Conservation (phyloP, 1,284 basidiomycete species). For the Prillingera fragicola region DNA sequence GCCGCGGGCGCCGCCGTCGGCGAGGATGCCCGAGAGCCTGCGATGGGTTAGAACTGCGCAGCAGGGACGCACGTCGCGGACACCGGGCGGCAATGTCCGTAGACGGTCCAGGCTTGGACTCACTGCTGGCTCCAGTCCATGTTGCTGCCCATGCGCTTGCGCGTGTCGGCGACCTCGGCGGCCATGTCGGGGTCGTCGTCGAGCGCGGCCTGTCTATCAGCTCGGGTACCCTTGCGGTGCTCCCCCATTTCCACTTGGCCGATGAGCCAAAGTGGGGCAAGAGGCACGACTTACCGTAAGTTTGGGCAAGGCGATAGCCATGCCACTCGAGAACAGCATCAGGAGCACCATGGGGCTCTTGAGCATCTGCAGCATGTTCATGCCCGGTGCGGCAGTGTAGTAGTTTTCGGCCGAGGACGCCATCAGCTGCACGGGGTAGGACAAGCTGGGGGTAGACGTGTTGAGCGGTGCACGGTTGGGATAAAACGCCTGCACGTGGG, state of each 20-base stretch:
- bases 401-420: constrained; percentile 63
- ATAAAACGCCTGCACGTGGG: constrained; percentile 57
- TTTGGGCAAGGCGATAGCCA: constrained; percentile 74
- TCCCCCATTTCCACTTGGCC: not conserved
- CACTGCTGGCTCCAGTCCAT: constrained; percentile 42
- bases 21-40: constrained; percentile 9
- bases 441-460: constrained; percentile 59
- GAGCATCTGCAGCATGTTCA: constrained; percentile 72
- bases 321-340: constrained; percentile 63
- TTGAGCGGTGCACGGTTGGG: constrained; percentile 57
- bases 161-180: constrained; percentile 64
- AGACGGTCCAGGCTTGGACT: too few relatives aligned
- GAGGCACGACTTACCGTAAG: constrained; percentile 66
- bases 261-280: not conserved
- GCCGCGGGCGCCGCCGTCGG: not conserved
- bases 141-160: constrained; percentile 57
- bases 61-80: too few relatives aligned
- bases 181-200: constrained; percentile 68
- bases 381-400: constrained; percentile 58
- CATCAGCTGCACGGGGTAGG: constrained; percentile 60
- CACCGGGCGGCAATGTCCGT: too few relatives aligned
- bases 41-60: not conserved
- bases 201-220: constrained; percentile 55
- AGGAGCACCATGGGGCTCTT: constrained; percentile 83
- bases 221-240: not conserved